phyloP scores from a whole-genome alignment of 805 yeast genomes.

The Starmerella bacillaris region DNA sequence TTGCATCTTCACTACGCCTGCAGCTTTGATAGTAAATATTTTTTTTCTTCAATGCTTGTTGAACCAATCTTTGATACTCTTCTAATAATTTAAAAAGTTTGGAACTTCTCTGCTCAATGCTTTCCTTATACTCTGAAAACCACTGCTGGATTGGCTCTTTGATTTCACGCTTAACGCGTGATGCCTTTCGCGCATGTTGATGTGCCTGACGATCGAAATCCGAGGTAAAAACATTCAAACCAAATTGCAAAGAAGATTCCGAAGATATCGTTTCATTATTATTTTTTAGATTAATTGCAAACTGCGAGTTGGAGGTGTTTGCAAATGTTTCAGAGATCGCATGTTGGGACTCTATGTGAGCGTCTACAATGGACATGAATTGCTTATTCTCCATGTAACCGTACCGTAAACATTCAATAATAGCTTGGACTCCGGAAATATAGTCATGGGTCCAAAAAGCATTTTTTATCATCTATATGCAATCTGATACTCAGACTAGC shows the following conservation, averaged over 20 bases:
- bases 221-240: conserved; percentile 31
- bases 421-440: conserved; percentile 21
- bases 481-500: no score
- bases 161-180: conserved; percentile 37
- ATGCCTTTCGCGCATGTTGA: conserved; percentile 39
- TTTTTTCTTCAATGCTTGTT: conserved; percentile 34
- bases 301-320: not conserved
- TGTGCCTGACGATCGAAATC: conserved; percentile 39
- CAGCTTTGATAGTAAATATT: conserved; percentile 53
- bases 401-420: conserved; percentile 22
- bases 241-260: conserved; percentile 13
- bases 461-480: conserved; percentile 15
- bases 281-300: not conserved
- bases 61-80: conserved; percentile 29
- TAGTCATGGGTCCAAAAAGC: conserved; percentile 24
- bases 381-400: conserved; percentile 57
- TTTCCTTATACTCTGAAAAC: conserved; percentile 47
- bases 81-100: conserved; percentile 32
- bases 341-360: conserved; percentile 50
- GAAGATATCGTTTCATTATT: not conserved
- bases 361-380: conserved; percentile 39
- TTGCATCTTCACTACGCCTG: conserved; percentile 41
- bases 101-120: conserved; percentile 41
- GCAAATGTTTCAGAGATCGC: conserved; percentile 39
- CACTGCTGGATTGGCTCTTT: conserved; percentile 51